Conservation (phyloP, 2,329 filamentous ascomycete species). For the Capronia epimyces region DNA sequence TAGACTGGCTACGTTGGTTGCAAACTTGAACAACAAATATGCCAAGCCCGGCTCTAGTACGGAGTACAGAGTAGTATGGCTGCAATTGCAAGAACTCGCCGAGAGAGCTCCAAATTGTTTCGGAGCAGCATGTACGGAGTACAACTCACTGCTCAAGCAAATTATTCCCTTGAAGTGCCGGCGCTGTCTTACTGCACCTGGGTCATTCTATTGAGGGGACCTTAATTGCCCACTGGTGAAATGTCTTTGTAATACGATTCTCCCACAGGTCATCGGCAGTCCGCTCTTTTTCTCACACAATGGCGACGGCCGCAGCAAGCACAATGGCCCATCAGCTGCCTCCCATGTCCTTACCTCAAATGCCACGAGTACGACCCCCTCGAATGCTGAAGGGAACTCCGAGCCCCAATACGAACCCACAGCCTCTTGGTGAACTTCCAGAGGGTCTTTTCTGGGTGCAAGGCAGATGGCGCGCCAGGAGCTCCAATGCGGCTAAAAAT, state of each 20-base stretch:
- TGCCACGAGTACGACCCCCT: constrained; percentile 29
- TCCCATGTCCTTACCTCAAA: constrained; percentile 22
- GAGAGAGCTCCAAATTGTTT: constrained; percentile 1
- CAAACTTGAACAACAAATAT: not conserved
- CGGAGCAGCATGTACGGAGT: not conserved
- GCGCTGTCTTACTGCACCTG: not conserved
- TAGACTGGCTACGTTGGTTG: too few species aligned
- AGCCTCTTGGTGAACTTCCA: constrained; percentile 18
- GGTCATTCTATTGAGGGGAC: not conserved
- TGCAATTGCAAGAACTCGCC: not conserved
- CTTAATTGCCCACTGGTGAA: not conserved
- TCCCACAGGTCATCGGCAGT: not conserved
- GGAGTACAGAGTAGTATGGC: not conserved
- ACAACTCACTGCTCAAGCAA: not conserved
- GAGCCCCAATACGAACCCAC: constrained; percentile 23
- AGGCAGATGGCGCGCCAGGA: constrained; percentile 36
- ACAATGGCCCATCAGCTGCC: constrained; percentile 23
- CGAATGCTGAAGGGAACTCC: constrained; percentile 25
- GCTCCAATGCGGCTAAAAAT: constrained; percentile 42
- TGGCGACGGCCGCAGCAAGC: constrained; percentile 24
- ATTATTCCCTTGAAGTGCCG: not conserved
- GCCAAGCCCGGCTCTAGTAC: not conserved
- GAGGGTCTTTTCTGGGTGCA: constrained; percentile 35
- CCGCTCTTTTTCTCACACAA: not conserved
- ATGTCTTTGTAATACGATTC: not conserved